Percentiles rank a stretch among this genome's conserved stretches.
Conservation (phyloP, 805 yeast genomes). For the Kodamaea kakaduensis region DNA sequence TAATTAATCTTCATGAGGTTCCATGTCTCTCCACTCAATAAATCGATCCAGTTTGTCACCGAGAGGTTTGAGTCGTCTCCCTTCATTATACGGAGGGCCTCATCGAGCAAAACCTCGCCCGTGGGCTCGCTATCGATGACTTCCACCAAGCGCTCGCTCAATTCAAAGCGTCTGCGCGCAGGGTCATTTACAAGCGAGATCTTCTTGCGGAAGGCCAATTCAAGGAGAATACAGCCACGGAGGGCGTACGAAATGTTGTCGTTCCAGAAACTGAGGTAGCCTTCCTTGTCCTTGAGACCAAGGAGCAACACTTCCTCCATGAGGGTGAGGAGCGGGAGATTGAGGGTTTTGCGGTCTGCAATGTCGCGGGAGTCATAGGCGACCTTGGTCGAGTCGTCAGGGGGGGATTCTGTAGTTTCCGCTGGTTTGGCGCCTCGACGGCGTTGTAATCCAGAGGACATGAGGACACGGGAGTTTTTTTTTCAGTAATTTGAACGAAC, state of each 20-base stretch:
- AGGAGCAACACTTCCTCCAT: constrained; percentile 95
- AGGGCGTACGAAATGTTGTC: constrained; percentile 95
- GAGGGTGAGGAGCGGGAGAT: constrained; percentile 72
- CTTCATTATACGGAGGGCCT: constrained; percentile 86
- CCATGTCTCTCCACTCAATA: constrained; percentile 96
- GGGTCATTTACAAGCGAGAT: constrained; percentile 90
- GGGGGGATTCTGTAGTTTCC: constrained; percentile 18
- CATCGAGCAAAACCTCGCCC: constrained; percentile 93
- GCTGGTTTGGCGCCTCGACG: constrained; percentile 57
- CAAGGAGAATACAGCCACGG: constrained; percentile 89
- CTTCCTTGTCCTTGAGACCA: constrained; percentile 94
- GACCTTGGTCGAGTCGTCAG: constrained; percentile 42
- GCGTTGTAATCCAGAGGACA: constrained; percentile 62
- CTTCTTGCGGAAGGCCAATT: constrained; percentile 86
- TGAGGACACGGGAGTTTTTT: constrained; percentile 3
- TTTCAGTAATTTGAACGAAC: constrained; percentile 5
- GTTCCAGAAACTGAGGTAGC: constrained; percentile 96
- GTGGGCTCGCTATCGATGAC: constrained; percentile 83
- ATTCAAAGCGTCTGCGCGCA: constrained; percentile 81
- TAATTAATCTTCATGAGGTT: constrained; percentile 89
- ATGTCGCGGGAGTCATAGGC: constrained; percentile 80
- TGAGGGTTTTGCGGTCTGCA: constrained; percentile 33
- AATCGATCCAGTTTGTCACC: constrained; percentile 89
- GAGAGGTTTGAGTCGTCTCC: constrained; percentile 72
- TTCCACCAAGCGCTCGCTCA: constrained; percentile 82